Conservation (phyloP, 2,329 filamentous ascomycete species). For the Penicillium sp. region DNA sequence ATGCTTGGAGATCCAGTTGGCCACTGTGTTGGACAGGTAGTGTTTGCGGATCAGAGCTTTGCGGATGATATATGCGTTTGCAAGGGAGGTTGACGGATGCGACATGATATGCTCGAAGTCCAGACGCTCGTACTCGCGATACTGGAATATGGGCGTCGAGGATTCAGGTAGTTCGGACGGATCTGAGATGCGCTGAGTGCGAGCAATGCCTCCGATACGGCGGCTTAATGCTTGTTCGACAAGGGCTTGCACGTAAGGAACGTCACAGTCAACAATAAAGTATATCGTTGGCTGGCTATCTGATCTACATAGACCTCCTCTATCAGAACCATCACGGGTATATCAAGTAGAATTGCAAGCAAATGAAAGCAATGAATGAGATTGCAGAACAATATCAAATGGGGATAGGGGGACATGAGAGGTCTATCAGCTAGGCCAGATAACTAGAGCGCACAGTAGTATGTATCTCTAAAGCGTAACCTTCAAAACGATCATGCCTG, state of each 20-base stretch:
- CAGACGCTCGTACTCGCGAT: constrained; percentile 81
- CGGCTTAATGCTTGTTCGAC: constrained; percentile 71
- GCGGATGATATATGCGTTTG: constrained; percentile 92
- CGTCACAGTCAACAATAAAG: constrained; percentile 80
- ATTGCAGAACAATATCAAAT: constrained; percentile 1
- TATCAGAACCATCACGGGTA: constrained; percentile 33
- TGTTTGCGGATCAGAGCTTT: constrained; percentile 97
- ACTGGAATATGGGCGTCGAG: constrained; percentile 66
- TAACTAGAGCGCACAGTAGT: constrained; percentile 26
- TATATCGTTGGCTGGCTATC: constrained; percentile 54
- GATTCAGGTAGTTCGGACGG: constrained; percentile 50
- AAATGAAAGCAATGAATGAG: neutral
- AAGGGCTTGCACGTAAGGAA: constrained; percentile 85
- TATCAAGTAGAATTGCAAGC: constrained; percentile 1
- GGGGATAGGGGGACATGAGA: constrained; percentile 21
- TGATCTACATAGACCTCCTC: constrained; percentile 36
- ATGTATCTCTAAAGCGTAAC: constrained; percentile 27
- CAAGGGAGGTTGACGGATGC: constrained; percentile 63
- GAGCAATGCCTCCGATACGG: constrained; percentile 55
- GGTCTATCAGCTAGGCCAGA: constrained; percentile 31
- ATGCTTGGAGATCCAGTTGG: constrained; percentile 83
- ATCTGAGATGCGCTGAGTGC: constrained; percentile 59
- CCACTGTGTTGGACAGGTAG: constrained; percentile 80
- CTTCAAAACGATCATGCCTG: constrained; percentile 20
- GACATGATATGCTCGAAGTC: constrained; percentile 75